A percentile compares a stretch with the other conserved stretches of the same genome.
These are phyloP conservation scores for Aspergillus pseudoterreus DNA, from an alignment of 2,329 filamentous ascomycete species.

Conservation along the genomic window DNA sequence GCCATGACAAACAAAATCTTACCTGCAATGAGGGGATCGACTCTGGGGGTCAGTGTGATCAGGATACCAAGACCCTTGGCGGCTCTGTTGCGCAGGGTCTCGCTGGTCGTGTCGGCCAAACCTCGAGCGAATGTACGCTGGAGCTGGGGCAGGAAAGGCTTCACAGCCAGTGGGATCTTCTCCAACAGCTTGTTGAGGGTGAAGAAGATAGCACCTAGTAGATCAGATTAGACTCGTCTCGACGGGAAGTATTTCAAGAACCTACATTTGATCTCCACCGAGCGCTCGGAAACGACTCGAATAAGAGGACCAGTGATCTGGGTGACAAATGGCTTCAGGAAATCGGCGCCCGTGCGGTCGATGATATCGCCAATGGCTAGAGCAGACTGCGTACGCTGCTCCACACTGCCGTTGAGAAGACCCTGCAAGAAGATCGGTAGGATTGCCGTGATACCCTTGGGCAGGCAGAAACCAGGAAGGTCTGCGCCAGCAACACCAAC, in stretches of 20 bases:
- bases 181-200: slow-evolving; percentile 93
- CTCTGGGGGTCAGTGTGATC: slow-evolving; percentile 90
- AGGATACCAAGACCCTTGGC: slow-evolving; percentile 91
- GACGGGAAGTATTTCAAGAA: background rate
- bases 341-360: slow-evolving; percentile 81
- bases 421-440: slow-evolving; percentile 96
- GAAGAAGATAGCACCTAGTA: slow-evolving; percentile 75
- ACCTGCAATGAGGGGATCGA: slow-evolving; percentile 81
- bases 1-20: slow-evolving; percentile 13
- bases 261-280: slow-evolving; percentile 80
- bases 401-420: slow-evolving; percentile 90
- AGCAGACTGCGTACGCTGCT: slow-evolving; percentile 88
- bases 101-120: slow-evolving; percentile 87
- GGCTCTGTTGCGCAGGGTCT: slow-evolving; percentile 78
- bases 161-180: slow-evolving; percentile 92
- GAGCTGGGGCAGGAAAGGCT: slow-evolving; percentile 93
- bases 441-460: slow-evolving; percentile 95
- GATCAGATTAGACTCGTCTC: slow-evolving; percentile 15
- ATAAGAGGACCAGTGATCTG: slow-evolving; percentile 97
- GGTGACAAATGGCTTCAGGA: slow-evolving; percentile 90
- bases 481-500: slow-evolving; percentile 83
- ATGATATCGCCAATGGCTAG: slow-evolving; percentile 94
- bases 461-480: slow-evolving; percentile 80
- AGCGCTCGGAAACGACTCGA: slow-evolving; percentile 93
- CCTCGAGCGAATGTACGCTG: slow-evolving; percentile 97